Evolutionary conservation across 2,329 filamentous ascomycete genomes (phyloP).

Genomic region (Graphilbum sp.): DNA sequence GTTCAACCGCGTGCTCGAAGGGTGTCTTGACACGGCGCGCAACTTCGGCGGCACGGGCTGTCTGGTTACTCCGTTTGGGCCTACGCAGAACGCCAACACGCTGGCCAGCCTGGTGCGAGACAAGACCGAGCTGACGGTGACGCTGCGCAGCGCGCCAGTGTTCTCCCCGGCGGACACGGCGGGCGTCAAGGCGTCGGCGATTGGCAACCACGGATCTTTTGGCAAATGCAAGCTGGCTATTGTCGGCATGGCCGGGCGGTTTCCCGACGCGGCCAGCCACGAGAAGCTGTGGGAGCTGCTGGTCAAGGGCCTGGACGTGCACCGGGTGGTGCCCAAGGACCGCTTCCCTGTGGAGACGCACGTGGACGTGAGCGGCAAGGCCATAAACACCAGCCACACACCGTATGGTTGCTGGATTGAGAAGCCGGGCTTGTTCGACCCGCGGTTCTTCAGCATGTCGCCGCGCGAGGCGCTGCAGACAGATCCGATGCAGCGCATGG

Average conservation of each 20-base stretch:
- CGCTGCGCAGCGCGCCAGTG: constrained; percentile 20
- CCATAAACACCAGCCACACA: constrained; percentile 60
- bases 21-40: constrained; percentile 26
- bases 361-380: constrained; percentile 54
- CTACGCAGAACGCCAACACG: constrained; percentile 30
- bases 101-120: constrained; percentile 25
- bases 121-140: constrained; percentile 25
- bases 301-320: constrained; percentile 58
- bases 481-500: constrained; percentile 66
- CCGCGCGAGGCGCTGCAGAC: constrained; percentile 59
- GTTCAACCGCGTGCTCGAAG: constrained; percentile 30
- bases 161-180: constrained; percentile 13
- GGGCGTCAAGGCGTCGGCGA: constrained; percentile 14
- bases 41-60: constrained; percentile 22
- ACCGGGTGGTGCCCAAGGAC: constrained; percentile 49
- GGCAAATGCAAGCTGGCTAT: constrained; percentile 61
- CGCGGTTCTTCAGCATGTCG: constrained; percentile 80
- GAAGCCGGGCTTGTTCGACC: constrained; percentile 61
- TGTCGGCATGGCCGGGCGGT: constrained; percentile 66
- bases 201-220: constrained; percentile 29
- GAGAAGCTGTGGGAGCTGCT: constrained; percentile 63
- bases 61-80: constrained; percentile 32
- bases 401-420: constrained; percentile 62
- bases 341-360: constrained; percentile 61
- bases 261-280: constrained; percentile 54